Evolutionary conservation across 2,329 filamentous ascomycete species (phyloP).

Genomic region (Penicillium sp.): DNA sequence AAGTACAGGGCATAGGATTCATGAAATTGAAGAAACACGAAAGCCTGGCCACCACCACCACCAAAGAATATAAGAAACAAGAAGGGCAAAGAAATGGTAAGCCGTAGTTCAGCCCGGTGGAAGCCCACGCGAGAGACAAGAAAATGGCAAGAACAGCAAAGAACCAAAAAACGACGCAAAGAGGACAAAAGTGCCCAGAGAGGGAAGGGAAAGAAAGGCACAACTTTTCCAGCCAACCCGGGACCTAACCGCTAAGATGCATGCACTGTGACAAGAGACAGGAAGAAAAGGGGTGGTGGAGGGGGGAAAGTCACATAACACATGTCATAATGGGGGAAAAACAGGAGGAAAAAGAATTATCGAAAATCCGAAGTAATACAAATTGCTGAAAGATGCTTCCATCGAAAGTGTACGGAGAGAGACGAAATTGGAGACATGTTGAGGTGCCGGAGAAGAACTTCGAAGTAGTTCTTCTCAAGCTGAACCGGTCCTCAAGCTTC

Average conservation of each 20-base stretch:
- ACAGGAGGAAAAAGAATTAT: constrained; percentile 18
- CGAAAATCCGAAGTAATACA: constrained; percentile 44
- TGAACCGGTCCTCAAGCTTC: not conserved
- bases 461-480: not conserved
- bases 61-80: constrained; percentile 8
- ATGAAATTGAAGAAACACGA: constrained; percentile 19
- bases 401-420: not conserved
- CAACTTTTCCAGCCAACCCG: constrained; percentile 43
- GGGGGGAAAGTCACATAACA: constrained; percentile 42
- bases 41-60: constrained; percentile 13
- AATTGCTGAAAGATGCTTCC: constrained; percentile 32
- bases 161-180: constrained; percentile 7
- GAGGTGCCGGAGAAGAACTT: not conserved
- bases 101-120: not conserved
- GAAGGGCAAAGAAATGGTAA: constrained; percentile 7
- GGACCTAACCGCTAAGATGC: constrained; percentile 48
- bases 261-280: constrained; percentile 41
- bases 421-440: not conserved
- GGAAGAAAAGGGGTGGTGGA: constrained; percentile 26
- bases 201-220: constrained; percentile 34
- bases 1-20: constrained; percentile 32
- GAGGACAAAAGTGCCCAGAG: constrained; percentile 31
- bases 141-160: not conserved
- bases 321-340: constrained; percentile 42
- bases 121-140: not conserved